phyloP scores from a whole-genome alignment of 2,329 filamentous ascomycete genomes.

The Pyricularia pennisetigena region DNA sequence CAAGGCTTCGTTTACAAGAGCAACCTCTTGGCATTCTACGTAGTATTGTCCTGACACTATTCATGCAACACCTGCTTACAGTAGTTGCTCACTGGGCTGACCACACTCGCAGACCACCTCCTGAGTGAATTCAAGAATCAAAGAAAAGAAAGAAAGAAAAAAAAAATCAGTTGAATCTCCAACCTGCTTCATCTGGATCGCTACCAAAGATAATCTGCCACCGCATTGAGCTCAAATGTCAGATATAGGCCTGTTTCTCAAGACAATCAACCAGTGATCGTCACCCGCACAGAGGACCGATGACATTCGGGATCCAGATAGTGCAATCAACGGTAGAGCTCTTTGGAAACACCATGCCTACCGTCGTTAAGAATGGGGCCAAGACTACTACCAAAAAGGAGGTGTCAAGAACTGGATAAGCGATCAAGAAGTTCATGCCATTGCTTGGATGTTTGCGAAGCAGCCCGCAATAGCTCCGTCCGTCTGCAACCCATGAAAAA shows the following conservation, averaged over 20 bases:
- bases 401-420: background rate
- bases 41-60: background rate
- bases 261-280: too few species aligned
- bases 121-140: background rate
- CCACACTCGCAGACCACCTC: background rate
- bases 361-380: background rate
- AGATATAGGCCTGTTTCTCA: too few species aligned
- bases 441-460: background rate
- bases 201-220: background rate
- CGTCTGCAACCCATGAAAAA: too few species aligned
- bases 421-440: background rate
- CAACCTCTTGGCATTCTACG: too few species aligned
- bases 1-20: too few species aligned
- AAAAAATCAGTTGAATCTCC: background rate
- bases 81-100: too few species aligned
- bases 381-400: background rate
- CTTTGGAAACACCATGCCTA: background rate
- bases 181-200: background rate
- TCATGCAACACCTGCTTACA: background rate
- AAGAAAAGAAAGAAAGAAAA: background rate
- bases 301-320: background rate
- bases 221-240: background rate
- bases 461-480: too few species aligned
- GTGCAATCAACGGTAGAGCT: background rate
- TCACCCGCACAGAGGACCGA: background rate